Percentiles rank a stretch among this genome's conserved stretches.
Conservation (phyloP, 305 asterid genomes). For the Caryopteris hybrid region DNA sequence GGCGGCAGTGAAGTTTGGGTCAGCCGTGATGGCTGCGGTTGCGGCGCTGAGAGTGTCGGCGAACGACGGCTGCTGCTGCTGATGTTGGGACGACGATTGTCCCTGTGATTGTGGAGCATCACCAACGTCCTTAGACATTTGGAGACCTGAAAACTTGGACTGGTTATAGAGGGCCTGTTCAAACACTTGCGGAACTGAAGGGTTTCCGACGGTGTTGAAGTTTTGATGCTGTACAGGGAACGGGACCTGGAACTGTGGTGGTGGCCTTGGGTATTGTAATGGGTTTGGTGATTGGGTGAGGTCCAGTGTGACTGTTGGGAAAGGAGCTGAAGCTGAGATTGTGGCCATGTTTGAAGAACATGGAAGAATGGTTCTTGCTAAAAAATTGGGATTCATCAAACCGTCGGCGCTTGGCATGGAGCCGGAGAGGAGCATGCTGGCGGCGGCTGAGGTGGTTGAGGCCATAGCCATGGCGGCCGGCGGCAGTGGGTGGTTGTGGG, state of each 20-base stretch:
- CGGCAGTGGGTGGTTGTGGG: constrained; percentile 93
- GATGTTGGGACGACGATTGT: constrained; percentile 15
- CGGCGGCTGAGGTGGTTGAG: constrained; percentile 90
- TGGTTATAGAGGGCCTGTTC: constrained; percentile 58
- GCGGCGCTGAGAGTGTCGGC: constrained; percentile 71
- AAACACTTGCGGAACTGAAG: constrained; percentile 39
- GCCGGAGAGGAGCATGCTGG: constrained; percentile 85
- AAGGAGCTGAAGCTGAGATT: constrained; percentile 94
- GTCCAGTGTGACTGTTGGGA: constrained; percentile 91
- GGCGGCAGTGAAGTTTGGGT: constrained; percentile 84
- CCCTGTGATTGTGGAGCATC: constrained; percentile 15
- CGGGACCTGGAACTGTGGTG: constrained; percentile 54
- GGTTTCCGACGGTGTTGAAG: constrained; percentile 13
- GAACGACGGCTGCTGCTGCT: constrained; percentile 28
- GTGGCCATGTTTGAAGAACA: constrained; percentile 83
- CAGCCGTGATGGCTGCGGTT: constrained; percentile 75
- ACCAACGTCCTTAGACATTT: constrained; percentile 38
- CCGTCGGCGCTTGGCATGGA: constrained; percentile 87
- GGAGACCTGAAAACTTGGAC: constrained; percentile 82
- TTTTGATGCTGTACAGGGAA: constrained; percentile 30
- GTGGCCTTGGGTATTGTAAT: constrained; percentile 38
- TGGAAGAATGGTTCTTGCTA: constrained; percentile 73
- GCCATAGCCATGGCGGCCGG: constrained; percentile 99
- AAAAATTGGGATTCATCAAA: constrained; percentile 62
- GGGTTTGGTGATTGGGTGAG: constrained; percentile 68